Evolutionary conservation across 2,329 filamentous ascomycete species (phyloP).

Genomic region (Penicillium sp.): DNA sequence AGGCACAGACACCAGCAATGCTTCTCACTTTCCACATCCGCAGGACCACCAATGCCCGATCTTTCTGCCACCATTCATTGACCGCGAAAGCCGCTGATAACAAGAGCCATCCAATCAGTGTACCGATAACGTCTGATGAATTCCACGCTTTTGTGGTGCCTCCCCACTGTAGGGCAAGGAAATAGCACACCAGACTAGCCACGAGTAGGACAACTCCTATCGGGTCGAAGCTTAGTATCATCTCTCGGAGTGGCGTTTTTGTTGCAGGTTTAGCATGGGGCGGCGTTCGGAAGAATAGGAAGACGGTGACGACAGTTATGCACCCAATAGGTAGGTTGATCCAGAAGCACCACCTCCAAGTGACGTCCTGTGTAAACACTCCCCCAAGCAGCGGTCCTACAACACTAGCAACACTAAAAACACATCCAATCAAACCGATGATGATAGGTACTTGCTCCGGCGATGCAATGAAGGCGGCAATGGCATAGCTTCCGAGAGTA

Average conservation of each 20-base stretch:
- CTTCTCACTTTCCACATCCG: too few species aligned
- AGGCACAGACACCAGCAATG: not conserved
- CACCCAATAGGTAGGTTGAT: slow-evolving; percentile 32
- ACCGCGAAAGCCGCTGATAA: slow-evolving; percentile 26
- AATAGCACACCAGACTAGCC: slow-evolving; percentile 19
- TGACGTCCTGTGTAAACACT: not conserved
- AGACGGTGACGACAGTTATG: slow-evolving; percentile 11
- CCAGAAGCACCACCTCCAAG: slow-evolving; percentile 23
- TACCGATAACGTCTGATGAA: slow-evolving; percentile 18
- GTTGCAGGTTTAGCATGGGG: slow-evolving; percentile 7
- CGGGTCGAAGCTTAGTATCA: slow-evolving; percentile 21
- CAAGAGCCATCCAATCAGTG: slow-evolving; percentile 29
- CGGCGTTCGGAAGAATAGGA: slow-evolving; percentile 8
- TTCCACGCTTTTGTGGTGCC: slow-evolving; percentile 21
- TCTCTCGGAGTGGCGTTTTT: slow-evolving; percentile 15
- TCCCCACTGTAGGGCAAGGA: slow-evolving; percentile 24
- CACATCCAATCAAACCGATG: not conserved
- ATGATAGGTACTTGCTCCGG: slow-evolving; percentile 24
- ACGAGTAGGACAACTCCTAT: slow-evolving; percentile 19
- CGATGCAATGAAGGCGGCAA: slow-evolving; percentile 12
- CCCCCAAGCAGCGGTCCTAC: slow-evolving; percentile 1
- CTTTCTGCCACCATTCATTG: slow-evolving; percentile 33
- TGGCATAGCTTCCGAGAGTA: slow-evolving; percentile 18
- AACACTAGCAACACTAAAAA: too few species aligned
- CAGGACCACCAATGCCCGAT: slow-evolving; percentile 40